Percentiles rank a stretch among this genome's conserved stretches.
phyloP scores from a whole-genome alignment of 352 stramenopile species.

The Phytophthora vignae region DNA sequence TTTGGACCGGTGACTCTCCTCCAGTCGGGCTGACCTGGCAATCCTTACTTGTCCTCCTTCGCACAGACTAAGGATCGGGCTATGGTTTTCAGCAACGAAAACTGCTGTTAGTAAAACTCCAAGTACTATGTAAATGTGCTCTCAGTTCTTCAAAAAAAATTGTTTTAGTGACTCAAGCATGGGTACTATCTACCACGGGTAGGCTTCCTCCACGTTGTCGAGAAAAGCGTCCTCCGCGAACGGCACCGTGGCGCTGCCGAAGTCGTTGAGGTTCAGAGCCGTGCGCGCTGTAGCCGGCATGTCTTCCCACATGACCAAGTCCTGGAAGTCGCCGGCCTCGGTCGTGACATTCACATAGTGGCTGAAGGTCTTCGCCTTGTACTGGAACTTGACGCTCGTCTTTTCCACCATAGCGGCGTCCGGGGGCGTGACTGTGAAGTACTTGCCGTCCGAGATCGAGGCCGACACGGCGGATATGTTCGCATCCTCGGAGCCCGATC shows the following conservation, averaged over 20 bases:
- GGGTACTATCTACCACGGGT: conserved; percentile 6
- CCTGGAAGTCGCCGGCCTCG: conserved; percentile 25
- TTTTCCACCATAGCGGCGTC: conserved; percentile 18
- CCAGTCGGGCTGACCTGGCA: too few species aligned
- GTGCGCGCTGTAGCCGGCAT: conserved; percentile 25
- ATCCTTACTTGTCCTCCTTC: too few species aligned
- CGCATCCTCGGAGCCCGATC: neutral
- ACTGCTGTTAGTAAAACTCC: too few species aligned
- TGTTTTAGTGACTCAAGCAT: too few species aligned
- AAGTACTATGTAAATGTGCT: too few species aligned
- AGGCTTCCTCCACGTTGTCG: conserved; percentile 30
- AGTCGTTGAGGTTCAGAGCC: conserved; percentile 37
- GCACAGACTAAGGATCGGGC: too few species aligned
- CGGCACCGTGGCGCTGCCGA: conserved; percentile 35
- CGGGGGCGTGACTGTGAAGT: conserved; percentile 20
- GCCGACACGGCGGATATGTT: conserved; percentile 12
- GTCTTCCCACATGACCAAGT: conserved; percentile 28
- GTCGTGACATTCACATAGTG: conserved; percentile 38
- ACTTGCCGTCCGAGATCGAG: conserved; percentile 10
- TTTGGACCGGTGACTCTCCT: too few species aligned
- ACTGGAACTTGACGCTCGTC: conserved; percentile 27
- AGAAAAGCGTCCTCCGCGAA: conserved; percentile 35
- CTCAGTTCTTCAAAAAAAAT: too few species aligned
- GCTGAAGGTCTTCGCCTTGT: conserved; percentile 16
- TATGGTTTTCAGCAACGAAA: too few species aligned